Evolutionary conservation across 768 basidiomycete genomes (phyloP), one percentile per base, ranked within the genome.

Genomic region (Omphalotus guepiniiformis): DNA sequence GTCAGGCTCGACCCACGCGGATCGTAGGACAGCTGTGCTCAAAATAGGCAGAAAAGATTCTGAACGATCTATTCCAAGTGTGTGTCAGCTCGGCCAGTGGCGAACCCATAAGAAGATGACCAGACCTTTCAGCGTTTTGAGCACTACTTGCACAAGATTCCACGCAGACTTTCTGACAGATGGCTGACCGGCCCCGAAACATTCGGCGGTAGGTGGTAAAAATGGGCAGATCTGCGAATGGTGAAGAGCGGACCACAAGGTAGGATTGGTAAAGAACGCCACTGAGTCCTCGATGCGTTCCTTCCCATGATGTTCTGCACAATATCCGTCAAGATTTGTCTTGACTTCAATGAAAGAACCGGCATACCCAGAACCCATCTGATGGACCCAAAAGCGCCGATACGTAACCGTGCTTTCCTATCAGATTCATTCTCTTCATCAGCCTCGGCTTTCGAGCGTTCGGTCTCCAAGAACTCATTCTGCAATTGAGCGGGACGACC

Each of bases 131-230:
- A 65, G 72, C 21, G 45, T 62, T 35, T 61, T 62, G n/a, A 79
- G 57, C 16, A 82, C 55, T 7, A 63, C 60, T 47, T 71, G 73
- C 9, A 86, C 58, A 6, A 83, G 53, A 3, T 59, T 56, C 85
- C 93, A 95, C 0, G 81, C 79, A 9, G 83, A 74, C 58, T 82
- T 77, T 15, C 93, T 76, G 25, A 92, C 84, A 32, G 71, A 73
- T 2, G 90, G 87, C 55, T 93, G 88, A 2, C 63, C 71, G 27
- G 66, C 70, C 1, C 88, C 89, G 52, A 86, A 79, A 39, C 67
- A 65, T 40, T 73, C 70, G 2, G 72, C n/a, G n/a, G n/a, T n/a
- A n/a, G n/a, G n/a, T n/a, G n/a, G n/a, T n/a, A n/a, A n/a, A n/a
- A n/a, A n/a, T n/a, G n/a, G n/a, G n/a, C n/a, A n/a, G n/a, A n/a